A percentile compares a stretch with the other conserved stretches of the same genome.
These are phyloP conservation scores for Coemansia reversa DNA, from an alignment of 192 early-diverging fungal species.

Conservation along the genomic window DNA sequence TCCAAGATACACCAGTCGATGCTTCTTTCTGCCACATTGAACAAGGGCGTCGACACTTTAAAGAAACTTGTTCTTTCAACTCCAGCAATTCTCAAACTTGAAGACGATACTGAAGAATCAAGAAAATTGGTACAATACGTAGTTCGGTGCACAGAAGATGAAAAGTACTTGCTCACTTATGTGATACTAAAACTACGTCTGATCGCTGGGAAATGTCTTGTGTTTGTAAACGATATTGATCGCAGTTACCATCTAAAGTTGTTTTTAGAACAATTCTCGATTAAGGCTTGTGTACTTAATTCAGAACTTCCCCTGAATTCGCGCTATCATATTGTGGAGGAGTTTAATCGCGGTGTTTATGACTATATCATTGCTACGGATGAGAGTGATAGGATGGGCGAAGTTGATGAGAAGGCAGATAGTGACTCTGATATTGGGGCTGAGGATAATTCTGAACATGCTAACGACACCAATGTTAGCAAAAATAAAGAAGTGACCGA, in stretches of 20 bases:
- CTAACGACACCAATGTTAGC: conserved; percentile 24
- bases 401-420: conserved; percentile 61
- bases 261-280: conserved; percentile 96
- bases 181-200: conserved; percentile 89
- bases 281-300: conserved; percentile 88
- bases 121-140: conserved; percentile 74
- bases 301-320: conserved; percentile 92
- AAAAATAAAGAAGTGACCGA: conserved; percentile 26
- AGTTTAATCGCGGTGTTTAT: conserved; percentile 95
- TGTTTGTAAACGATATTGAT: conserved; percentile 97
- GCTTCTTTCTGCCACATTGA: conserved; percentile 93
- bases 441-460: conserved; percentile 20
- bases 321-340: conserved; percentile 92
- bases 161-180: conserved; percentile 86
- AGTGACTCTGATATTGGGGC: conserved; percentile 49
- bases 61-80: conserved; percentile 83
- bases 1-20: conserved; percentile 90
- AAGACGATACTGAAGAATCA: conserved; percentile 66
- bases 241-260: conserved; percentile 87
- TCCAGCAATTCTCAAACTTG: conserved; percentile 83
- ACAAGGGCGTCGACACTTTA: conserved; percentile 81
- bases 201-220: conserved; percentile 85
- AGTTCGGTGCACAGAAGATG: conserved; percentile 70
- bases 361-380: conserved; percentile 96
- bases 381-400: conserved; percentile 69